Evolutionary conservation across 352 stramenopile genomes (phyloP).

Genomic region (Phytophthora pistaciae): DNA sequence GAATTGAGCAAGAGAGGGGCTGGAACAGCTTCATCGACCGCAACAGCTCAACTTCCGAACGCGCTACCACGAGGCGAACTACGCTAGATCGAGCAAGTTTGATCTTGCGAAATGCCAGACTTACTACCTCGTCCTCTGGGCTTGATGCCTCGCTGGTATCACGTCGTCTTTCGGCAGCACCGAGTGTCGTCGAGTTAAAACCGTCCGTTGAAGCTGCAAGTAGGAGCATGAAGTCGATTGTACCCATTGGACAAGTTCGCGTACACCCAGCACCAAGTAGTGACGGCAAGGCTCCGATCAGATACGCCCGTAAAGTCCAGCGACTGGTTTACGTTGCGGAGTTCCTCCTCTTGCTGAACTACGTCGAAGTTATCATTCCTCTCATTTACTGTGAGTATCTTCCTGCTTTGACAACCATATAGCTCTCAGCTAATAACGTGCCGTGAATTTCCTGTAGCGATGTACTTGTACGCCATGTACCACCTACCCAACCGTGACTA

Average conservation of each 20-base stretch:
- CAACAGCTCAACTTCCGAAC: no score
- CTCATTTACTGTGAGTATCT: constrained; percentile 17
- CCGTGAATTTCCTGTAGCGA: background rate
- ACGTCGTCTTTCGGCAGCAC: background rate
- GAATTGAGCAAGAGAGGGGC: background rate
- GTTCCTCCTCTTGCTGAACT: constrained; percentile 17
- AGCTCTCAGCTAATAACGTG: background rate
- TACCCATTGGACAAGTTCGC: background rate
- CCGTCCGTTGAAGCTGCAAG: background rate
- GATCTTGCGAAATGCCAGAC: no score
- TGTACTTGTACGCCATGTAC: constrained; percentile 18
- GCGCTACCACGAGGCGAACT: no score
- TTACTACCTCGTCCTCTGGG: no score
- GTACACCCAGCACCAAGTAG: background rate
- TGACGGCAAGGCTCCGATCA: background rate
- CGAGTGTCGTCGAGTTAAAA: background rate
- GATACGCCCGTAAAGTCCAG: background rate
- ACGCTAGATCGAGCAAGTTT: no score
- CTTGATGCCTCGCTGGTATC: background rate
- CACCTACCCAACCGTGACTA: constrained; percentile 33
- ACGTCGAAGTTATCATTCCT: constrained; percentile 22
- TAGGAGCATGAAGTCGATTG: background rate
- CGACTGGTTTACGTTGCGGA: constrained; percentile 18
- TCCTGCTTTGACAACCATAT: background rate
- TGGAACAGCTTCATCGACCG: background rate